Conservation (phyloP, 108 stramenopile genomes). For the Conticribra guillardii region DNA sequence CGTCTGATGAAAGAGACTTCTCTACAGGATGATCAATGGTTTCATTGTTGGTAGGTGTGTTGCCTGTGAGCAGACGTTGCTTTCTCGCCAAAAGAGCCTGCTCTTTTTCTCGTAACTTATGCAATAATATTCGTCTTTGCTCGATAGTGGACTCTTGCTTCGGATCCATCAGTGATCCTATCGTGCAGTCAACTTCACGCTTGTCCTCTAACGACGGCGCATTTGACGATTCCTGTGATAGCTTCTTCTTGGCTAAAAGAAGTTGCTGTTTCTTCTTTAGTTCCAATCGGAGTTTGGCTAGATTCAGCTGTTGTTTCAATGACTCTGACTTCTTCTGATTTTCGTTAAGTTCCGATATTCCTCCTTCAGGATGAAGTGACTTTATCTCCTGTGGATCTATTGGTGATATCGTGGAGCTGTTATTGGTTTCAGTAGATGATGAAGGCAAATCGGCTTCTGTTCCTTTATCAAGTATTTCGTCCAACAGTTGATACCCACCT, state of each 20-base stretch:
- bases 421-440: no score
- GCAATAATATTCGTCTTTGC: not conserved
- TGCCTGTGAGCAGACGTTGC: not conserved
- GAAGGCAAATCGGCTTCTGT: no score
- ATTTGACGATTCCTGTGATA: not conserved
- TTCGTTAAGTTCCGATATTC: constrained; percentile 11
- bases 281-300: constrained; percentile 44
- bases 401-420: not conserved
- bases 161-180: no score
- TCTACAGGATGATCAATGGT: no score
- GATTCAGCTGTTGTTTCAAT: constrained; percentile 41
- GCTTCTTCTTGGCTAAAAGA: constrained; percentile 20
- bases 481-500: no score
- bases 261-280: constrained; percentile 39
- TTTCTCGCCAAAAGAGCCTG: not conserved
- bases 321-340: constrained; percentile 31
- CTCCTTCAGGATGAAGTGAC: not conserved
- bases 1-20: no score
- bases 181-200: no score
- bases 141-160: not conserved
- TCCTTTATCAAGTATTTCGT: no score
- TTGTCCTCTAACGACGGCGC: no score
- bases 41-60: no score
- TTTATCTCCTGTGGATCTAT: not conserved
- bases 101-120: not conserved